Evolutionary conservation across 352 stramenopile genomes (phyloP).

Genomic region (Phytopythium cucurbitacearum): DNA sequence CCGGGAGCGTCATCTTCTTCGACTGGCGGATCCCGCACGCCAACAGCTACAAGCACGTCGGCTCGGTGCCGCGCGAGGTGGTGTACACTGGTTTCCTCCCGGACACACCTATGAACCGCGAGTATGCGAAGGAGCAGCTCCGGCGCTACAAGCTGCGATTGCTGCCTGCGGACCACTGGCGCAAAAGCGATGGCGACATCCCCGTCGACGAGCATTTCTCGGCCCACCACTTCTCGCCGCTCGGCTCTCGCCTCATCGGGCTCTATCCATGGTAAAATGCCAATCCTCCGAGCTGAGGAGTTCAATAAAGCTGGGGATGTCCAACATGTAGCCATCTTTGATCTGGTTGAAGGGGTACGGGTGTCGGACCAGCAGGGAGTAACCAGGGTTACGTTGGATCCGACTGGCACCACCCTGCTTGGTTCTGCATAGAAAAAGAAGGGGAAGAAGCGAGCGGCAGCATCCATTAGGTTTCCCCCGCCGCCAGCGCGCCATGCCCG

Average conservation of each 20-base stretch:
- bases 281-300: no score
- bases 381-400: no score
- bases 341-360: no score
- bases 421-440: neutral
- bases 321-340: no score
- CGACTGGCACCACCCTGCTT: no score
- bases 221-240: slow-evolving; percentile 51
- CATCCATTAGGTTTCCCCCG: neutral
- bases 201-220: slow-evolving; percentile 61
- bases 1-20: slow-evolving; percentile 84
- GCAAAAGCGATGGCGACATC: slow-evolving; percentile 57
- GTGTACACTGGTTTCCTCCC: slow-evolving; percentile 87
- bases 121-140: slow-evolving; percentile 70
- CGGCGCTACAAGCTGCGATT: slow-evolving; percentile 59
- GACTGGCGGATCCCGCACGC: slow-evolving; percentile 87
- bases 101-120: slow-evolving; percentile 58
- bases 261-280: slow-evolving; percentile 46
- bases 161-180: slow-evolving; percentile 72
- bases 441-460: neutral
- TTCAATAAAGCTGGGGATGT: no score
- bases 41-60: slow-evolving; percentile 81
- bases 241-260: slow-evolving; percentile 63
- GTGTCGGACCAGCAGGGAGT: no score
- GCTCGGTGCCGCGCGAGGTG: slow-evolving; percentile 56
- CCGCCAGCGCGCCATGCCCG: slow-evolving; percentile 18